Percentiles rank a stretch among this genome's conserved stretches.
These are phyloP conservation scores for Nyctanthes arbortristis DNA, from an alignment of 257 asterid genomes.

Conservation along the genomic window DNA sequence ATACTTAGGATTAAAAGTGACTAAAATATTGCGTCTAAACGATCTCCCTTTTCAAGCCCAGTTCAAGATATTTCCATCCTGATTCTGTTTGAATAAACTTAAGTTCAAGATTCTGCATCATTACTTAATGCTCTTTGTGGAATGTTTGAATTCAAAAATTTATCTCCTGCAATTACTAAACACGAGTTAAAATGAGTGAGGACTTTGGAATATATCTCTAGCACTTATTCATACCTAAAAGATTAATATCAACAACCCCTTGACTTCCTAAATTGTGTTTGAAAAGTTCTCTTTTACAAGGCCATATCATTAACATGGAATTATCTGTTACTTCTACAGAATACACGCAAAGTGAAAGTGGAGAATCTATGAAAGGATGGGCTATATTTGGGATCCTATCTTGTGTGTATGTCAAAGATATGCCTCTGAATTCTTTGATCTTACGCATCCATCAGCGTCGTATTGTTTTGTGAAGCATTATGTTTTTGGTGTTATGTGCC, in stretches of 20 bases:
- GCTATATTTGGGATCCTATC: constrained; percentile 82
- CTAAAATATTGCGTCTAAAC: neutral
- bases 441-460: neutral
- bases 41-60: neutral
- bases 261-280: constrained; percentile 18
- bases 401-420: constrained; percentile 61
- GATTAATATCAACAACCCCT: neutral
- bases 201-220: neutral
- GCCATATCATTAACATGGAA: constrained; percentile 12
- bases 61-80: neutral
- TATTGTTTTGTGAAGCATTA: constrained; percentile 9
- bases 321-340: constrained; percentile 38
- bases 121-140: neutral
- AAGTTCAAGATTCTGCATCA: neutral
- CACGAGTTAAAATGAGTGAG: neutral
- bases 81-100: neutral
- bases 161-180: neutral
- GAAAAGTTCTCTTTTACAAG: constrained; percentile 12
- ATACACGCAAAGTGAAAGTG: constrained; percentile 53
- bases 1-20: too few species aligned
- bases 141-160: neutral
- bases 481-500: neutral
- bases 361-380: constrained; percentile 73
- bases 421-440: constrained; percentile 8
- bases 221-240: neutral